phyloP scores from a whole-genome alignment of 306 rosid species.

The Vigna unguiculata region DNA sequence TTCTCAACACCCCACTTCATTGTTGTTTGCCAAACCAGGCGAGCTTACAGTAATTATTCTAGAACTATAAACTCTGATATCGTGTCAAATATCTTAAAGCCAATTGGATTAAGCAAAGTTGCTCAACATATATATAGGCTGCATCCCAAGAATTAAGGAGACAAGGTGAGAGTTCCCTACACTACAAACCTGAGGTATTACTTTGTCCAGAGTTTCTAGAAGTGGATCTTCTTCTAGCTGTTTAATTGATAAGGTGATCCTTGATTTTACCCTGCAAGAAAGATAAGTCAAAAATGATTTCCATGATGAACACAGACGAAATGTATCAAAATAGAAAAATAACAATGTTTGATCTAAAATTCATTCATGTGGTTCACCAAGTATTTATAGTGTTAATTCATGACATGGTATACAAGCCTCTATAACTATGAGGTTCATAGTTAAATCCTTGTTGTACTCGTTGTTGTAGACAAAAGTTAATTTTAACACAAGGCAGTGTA shows the following conservation, averaged over 20 bases:
- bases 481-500: neutral
- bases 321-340: slow-evolving; percentile 6
- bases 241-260: slow-evolving; percentile 70
- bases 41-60: no score
- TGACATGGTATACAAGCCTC: slow-evolving; percentile 19
- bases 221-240: slow-evolving; percentile 98
- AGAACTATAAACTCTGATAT: no score
- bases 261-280: slow-evolving; percentile 46
- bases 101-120: no score
- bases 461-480: slow-evolving; percentile 10
- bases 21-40: no score
- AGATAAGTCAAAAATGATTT: slow-evolving; percentile 12
- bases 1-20: no score
- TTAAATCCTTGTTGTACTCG: neutral
- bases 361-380: neutral
- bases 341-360: slow-evolving; percentile 2
- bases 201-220: slow-evolving; percentile 93
- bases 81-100: no score
- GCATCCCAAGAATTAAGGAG: no score
- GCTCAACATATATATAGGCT: no score
- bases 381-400: neutral
- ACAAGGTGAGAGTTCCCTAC: no score
- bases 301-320: neutral
- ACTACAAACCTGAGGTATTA: slow-evolving; percentile 84
- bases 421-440: neutral